Base-by-base conservation (phyloP, 2,329 filamentous ascomycete species). In the Monosporascus cannonballus region DNA sequence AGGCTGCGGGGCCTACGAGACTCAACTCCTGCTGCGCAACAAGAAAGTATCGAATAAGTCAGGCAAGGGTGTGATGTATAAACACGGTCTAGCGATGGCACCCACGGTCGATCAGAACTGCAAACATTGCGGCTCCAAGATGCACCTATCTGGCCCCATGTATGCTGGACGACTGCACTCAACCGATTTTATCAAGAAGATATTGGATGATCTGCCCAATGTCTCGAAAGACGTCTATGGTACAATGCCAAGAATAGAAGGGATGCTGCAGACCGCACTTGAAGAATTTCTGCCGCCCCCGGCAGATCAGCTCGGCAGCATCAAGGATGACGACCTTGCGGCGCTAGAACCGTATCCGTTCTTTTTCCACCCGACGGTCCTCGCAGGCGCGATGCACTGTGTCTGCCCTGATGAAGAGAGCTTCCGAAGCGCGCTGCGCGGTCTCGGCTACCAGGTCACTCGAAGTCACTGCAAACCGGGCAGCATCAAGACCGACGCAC, bases 121-220 rank as follows among this genome's bases (percentile, higher is more conserved):
- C 69, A 79, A 84, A 54, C 90, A 97, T 68, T 99, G 94, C 67
- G 89, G 87, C 8, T 84, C 81, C 65, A 93, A 87, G 67, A 95
- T 87, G 71, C 94, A 97, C 69, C 69, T 97, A 15, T 87, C 85
- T 4, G 94, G 94, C 2, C 94, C 94, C 1, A 97, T 99, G 93
- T 99, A 92, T 74, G 92, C 83, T 36, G 94, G 94, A 1, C 88
- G 87, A 20, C 75, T 99, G 8, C 94, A 99, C 70, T 91, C 91
- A 45, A 79, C 84, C 6, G 81, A 84, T 2, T 99, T 96, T 65
- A 84, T 99, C 56, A 81, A 88, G 64, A 82, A 81, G 52, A 84
- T 99, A 24, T 77, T 99, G 17, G 80, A 84, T 44, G 80, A 86
- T 53, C 77, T 96, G 8, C 84, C 89, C 1, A 72, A 76, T 4